Conservation (phyloP, 179 eudicot species). For the Heliamphora pulchella region DNA sequence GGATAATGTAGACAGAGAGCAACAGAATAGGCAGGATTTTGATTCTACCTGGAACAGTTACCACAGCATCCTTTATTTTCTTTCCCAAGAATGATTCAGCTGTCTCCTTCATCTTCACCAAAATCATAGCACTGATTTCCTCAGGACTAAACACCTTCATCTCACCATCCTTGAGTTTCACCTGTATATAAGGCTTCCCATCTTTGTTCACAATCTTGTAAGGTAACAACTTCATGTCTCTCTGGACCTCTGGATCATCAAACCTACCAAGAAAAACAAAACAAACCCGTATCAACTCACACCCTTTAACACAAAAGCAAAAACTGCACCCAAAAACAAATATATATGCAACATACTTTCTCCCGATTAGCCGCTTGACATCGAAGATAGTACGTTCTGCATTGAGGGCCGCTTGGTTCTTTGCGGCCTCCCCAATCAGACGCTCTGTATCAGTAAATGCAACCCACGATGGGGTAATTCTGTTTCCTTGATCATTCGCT, state of each 20-base stretch:
- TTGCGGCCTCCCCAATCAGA: slow-evolving; percentile 31
- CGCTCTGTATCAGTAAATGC: slow-evolving; percentile 31
- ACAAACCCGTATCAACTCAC: background rate
- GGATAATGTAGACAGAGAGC: background rate
- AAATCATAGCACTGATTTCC: slow-evolving; percentile 30
- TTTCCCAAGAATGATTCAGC: slow-evolving; percentile 27
- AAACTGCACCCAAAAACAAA: background rate
- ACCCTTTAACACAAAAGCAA: background rate
- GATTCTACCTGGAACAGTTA: slow-evolving; percentile 30
- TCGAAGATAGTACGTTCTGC: slow-evolving; percentile 27
- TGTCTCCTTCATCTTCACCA: slow-evolving; percentile 31
- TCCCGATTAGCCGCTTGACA: slow-evolving; percentile 29
- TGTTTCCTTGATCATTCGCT: slow-evolving; percentile 32
- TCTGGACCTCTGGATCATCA: slow-evolving; percentile 33
- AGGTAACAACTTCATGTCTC: slow-evolving; percentile 28
- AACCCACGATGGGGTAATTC: slow-evolving; percentile 34
- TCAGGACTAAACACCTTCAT: slow-evolving; percentile 27
- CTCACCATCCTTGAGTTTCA: slow-evolving; percentile 29
- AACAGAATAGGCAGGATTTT: background rate
- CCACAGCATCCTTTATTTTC: slow-evolving; percentile 24
- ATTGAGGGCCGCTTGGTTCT: slow-evolving; percentile 27
- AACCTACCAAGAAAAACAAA: slow-evolving; percentile 14
- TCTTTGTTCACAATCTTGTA: slow-evolving; percentile 27
- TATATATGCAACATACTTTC: slow-evolving; percentile 20
- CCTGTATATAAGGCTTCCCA: slow-evolving; percentile 30